These are phyloP conservation scores for Melaleuca quinquenervia DNA, from an alignment of 345 rosid species.

Conservation along the genomic window DNA sequence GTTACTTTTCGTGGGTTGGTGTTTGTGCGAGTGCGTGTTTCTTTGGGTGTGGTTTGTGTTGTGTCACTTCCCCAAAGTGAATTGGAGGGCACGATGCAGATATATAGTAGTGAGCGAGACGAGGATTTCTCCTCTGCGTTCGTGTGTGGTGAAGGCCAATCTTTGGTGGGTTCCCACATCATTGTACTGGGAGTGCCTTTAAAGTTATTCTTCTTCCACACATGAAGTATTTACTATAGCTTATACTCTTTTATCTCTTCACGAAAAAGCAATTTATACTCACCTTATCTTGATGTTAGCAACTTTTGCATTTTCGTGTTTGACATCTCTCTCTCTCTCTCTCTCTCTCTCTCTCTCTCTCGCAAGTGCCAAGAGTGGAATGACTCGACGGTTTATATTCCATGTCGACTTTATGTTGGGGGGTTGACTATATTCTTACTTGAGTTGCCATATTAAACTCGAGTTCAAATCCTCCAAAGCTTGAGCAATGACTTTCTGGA, in stretches of 20 bases:
- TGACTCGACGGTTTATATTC: not conserved
- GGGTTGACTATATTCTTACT: not conserved
- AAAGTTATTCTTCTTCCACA: constrained; percentile 13
- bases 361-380: not conserved
- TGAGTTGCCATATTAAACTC: not conserved
- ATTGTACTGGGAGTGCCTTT: not conserved
- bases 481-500: not conserved
- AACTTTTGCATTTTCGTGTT: not conserved
- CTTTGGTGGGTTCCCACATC: constrained; percentile 35
- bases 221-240: constrained; percentile 3
- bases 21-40: constrained; percentile 2
- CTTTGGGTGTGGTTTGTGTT: not conserved
- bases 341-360: not conserved
- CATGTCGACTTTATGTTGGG: not conserved
- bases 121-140: constrained; percentile 11
- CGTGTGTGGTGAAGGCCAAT: constrained; percentile 1
- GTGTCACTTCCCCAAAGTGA: constrained; percentile 27
- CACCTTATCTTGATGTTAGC: not conserved
- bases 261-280: not conserved
- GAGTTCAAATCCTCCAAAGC: not conserved
- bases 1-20: constrained; percentile 5
- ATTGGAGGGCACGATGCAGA: constrained; percentile 39
- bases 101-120: constrained; percentile 10
- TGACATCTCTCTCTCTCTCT: not conserved
- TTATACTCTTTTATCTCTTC: not conserved